phyloP scores from a whole-genome alignment of 2,329 filamentous ascomycete genomes.

The Stemphylium vesicarium region DNA sequence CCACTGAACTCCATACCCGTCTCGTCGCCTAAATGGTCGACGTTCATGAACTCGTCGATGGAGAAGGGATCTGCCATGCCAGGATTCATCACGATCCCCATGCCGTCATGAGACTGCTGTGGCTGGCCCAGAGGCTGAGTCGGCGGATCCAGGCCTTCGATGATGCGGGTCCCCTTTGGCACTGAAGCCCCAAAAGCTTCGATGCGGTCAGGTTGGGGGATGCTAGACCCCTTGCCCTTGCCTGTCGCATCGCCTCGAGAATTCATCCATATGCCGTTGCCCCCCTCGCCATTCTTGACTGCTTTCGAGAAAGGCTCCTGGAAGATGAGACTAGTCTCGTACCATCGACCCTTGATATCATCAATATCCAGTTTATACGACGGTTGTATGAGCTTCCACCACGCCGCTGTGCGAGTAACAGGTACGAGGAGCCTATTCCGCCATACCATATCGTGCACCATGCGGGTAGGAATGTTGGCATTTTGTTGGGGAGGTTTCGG shows the following conservation, averaged over 20 bases:
- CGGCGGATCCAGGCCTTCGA: constrained; percentile 47
- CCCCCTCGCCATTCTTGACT: constrained; percentile 49
- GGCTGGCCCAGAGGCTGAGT: constrained; percentile 11
- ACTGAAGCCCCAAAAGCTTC: constrained; percentile 53
- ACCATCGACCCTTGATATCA: constrained; percentile 66
- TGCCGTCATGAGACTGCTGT: constrained; percentile 16
- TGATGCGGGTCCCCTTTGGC: constrained; percentile 46
- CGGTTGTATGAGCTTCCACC: constrained; percentile 53
- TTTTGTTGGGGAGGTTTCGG: constrained; percentile 49
- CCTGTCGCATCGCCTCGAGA: constrained; percentile 50
- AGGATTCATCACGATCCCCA: constrained; percentile 20
- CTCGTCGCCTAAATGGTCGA: constrained; percentile 46
- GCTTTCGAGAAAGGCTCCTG: constrained; percentile 39
- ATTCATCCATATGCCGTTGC: constrained; percentile 57
- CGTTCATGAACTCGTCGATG: constrained; percentile 53
- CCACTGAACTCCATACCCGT: constrained; percentile 21
- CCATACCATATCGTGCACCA: constrained; percentile 59
- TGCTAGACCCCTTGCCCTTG: constrained; percentile 33
- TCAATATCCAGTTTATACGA: constrained; percentile 48
- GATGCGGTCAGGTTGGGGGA: constrained; percentile 40
- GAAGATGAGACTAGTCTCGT: constrained; percentile 61
- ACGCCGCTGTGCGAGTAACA: constrained; percentile 42
- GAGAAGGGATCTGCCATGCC: constrained; percentile 20
- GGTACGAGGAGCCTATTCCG: constrained; percentile 55
- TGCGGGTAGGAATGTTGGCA: constrained; percentile 56